Percentiles rank a stretch among this genome's conserved stretches.
These are phyloP conservation scores for Komagataella ulmi DNA, from an alignment of 805 yeast genomes.

Conservation along the genomic window DNA sequence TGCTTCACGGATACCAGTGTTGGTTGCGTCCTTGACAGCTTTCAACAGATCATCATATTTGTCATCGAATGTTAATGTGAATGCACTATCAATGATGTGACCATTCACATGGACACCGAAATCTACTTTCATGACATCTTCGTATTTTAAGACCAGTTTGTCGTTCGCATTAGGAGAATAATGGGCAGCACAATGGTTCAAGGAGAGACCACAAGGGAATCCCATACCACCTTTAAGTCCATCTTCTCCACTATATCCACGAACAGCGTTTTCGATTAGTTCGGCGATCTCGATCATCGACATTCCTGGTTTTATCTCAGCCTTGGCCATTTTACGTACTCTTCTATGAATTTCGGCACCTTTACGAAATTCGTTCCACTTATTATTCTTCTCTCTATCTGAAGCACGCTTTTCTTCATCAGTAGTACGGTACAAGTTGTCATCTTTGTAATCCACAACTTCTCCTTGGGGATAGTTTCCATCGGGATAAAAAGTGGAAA, in stretches of 20 bases:
- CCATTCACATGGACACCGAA: slow-evolving; percentile 96
- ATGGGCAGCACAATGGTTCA: slow-evolving; percentile 94
- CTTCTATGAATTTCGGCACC: slow-evolving; percentile 95
- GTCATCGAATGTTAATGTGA: slow-evolving; percentile 78
- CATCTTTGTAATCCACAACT: slow-evolving; percentile 67
- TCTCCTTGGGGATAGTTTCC: slow-evolving; percentile 79
- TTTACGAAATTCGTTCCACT: slow-evolving; percentile 83
- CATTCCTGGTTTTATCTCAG: slow-evolving; percentile 81
- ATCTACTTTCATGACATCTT: slow-evolving; percentile 94
- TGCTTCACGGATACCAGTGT: slow-evolving; percentile 84
- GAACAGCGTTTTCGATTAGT: slow-evolving; percentile 71
- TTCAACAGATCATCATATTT: slow-evolving; percentile 67
- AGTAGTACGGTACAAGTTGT: slow-evolving; percentile 62
- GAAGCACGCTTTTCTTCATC: slow-evolving; percentile 76
- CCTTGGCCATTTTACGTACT: slow-evolving; percentile 69
- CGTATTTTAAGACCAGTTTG: slow-evolving; percentile 62
- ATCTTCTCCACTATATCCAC: slow-evolving; percentile 61
- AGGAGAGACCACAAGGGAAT: slow-evolving; percentile 94
- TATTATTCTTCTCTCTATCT: slow-evolving; percentile 47
- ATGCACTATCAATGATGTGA: slow-evolving; percentile 87
- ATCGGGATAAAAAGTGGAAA: slow-evolving; percentile 56
- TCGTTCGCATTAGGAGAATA: slow-evolving; percentile 96
- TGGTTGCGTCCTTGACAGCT: slow-evolving; percentile 88
- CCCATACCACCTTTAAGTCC: slow-evolving; percentile 79
- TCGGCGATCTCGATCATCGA: slow-evolving; percentile 83